phyloP scores from a whole-genome alignment of 495 filamentous ascomycete genomes.

The Hypoxylon rickii region DNA sequence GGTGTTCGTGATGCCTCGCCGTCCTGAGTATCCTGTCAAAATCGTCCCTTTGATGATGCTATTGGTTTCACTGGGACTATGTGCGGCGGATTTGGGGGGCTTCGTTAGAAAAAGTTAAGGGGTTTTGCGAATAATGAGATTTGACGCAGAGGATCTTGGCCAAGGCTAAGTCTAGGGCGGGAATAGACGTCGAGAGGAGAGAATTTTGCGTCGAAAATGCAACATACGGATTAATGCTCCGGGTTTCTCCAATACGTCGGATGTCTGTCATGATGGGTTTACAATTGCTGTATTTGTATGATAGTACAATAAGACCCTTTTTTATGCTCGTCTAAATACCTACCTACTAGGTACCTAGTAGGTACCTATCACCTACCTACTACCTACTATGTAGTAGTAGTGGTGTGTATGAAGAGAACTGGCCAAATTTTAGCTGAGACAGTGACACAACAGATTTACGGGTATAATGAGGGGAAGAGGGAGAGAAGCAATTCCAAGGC shows the following conservation, averaged over 20 bases:
- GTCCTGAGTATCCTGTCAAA: background rate
- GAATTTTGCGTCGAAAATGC: slow-evolving; percentile 6
- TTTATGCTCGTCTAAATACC: background rate
- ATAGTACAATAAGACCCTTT: slow-evolving; percentile 24
- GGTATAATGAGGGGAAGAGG: too few relatives aligned
- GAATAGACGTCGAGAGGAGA: background rate
- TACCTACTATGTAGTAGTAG: too few relatives aligned
- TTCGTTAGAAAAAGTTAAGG: slow-evolving; percentile 27
- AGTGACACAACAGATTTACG: too few relatives aligned
- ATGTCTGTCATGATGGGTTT: slow-evolving; percentile 9
- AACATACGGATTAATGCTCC: slow-evolving; percentile 1
- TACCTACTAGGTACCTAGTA: too few relatives aligned
- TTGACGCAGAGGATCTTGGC: slow-evolving; percentile 15
- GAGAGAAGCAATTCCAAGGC: too few relatives aligned
- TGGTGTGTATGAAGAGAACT: too few relatives aligned
- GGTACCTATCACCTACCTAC: too few relatives aligned
- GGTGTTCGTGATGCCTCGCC: slow-evolving; percentile 2
- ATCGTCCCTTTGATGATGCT: slow-evolving; percentile 9
- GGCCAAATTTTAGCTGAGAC: too few relatives aligned
- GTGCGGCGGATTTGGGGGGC: slow-evolving; percentile 12
- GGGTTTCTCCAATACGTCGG: slow-evolving; percentile 5
- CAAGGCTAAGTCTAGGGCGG: slow-evolving; percentile 3
- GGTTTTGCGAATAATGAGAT: slow-evolving; percentile 24
- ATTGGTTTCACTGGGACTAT: slow-evolving; percentile 4
- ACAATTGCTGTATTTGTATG: slow-evolving; percentile 31